Evolutionary conservation across 23 red algal species (phyloP).

Genomic region (Gracilaria caudata): DNA sequence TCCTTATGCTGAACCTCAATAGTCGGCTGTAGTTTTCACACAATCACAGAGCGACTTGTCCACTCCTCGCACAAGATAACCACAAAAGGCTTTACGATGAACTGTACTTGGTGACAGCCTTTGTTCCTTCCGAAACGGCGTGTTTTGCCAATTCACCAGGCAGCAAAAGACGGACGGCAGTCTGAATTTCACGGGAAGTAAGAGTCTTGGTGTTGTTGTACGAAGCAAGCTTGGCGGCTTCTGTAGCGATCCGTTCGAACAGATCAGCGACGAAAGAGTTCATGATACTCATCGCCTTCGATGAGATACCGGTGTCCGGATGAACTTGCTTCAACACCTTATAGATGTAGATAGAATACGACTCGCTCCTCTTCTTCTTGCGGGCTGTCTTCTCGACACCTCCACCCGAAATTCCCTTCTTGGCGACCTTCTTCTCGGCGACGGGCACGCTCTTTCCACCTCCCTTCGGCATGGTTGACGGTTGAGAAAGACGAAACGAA

Average conservation of each 20-base stretch:
- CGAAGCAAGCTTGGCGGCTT: conserved; percentile 91
- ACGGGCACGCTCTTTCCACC: conserved; percentile 96
- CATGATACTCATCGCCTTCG: conserved; percentile 99
- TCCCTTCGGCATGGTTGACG: conserved; percentile 66
- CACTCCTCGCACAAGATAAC: not conserved
- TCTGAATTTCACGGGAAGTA: conserved; percentile 99
- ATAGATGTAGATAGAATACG: conserved; percentile 99
- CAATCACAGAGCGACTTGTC: not conserved
- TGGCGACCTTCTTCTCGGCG: conserved; percentile 97
- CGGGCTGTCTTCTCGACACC: conserved; percentile 74
- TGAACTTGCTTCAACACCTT: conserved; percentile 99
- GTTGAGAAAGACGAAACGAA: not conserved
- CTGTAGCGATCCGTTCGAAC: conserved; percentile 96
- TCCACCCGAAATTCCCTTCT: conserved; percentile 72
- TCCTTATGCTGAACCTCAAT: not conserved
- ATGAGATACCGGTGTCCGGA: conserved; percentile 98
- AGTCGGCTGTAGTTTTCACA: not conserved
- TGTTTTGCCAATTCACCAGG: conserved; percentile 99
- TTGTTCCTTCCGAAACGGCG: conserved; percentile 98
- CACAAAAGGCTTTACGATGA: conserved; percentile 43
- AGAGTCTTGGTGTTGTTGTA: conserved; percentile 99
- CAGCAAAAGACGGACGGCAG: conserved; percentile 93
- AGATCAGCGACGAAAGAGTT: conserved; percentile 99
- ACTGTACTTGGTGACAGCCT: conserved; percentile 99
- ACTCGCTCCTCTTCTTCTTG: conserved; percentile 95